Conservation (phyloP, 208 protist genomes). For the Leishmania tropica region DNA sequence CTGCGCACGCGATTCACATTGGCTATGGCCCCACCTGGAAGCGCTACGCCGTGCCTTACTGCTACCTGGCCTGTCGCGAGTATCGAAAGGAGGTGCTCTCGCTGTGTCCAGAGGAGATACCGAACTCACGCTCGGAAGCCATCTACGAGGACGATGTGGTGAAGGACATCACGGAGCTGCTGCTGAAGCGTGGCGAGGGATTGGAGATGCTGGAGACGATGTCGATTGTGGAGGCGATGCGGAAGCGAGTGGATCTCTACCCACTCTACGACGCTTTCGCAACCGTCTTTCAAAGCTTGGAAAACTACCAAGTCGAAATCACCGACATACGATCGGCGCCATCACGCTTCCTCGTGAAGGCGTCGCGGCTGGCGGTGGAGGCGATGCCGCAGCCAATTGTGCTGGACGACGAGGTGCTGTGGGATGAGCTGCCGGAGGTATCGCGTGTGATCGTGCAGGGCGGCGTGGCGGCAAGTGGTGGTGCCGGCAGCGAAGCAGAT, state of each 20-base stretch:
- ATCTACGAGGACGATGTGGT: conserved; percentile 87
- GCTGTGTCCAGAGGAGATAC: conserved; percentile 86
- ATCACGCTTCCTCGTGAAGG: conserved; percentile 75
- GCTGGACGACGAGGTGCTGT: conserved; percentile 73
- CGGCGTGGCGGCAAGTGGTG: neutral
- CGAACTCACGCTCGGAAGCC: conserved; percentile 82
- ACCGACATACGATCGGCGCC: conserved; percentile 60
- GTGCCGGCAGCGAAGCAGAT: conserved; percentile 3
- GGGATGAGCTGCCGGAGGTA: conserved; percentile 76
- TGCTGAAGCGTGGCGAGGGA: conserved; percentile 72
- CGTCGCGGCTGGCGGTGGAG: conserved; percentile 60
- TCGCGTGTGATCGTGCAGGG: conserved; percentile 44
- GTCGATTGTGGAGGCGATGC: conserved; percentile 79
- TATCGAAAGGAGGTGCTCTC: conserved; percentile 80
- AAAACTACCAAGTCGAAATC: conserved; percentile 88
- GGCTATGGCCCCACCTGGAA: conserved; percentile 89
- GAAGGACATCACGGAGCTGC: conserved; percentile 85
- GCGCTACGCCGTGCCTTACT: conserved; percentile 84
- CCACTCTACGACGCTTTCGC: conserved; percentile 85
- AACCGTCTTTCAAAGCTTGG: conserved; percentile 72
- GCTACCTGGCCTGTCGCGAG: conserved; percentile 72
- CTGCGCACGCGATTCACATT: conserved; percentile 61
- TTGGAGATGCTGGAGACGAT: conserved; percentile 70
- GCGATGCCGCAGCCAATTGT: conserved; percentile 77
- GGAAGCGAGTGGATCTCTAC: conserved; percentile 69